Conservation (phyloP, 1,284 basidiomycete species). For the Irpex rosettiformis region DNA sequence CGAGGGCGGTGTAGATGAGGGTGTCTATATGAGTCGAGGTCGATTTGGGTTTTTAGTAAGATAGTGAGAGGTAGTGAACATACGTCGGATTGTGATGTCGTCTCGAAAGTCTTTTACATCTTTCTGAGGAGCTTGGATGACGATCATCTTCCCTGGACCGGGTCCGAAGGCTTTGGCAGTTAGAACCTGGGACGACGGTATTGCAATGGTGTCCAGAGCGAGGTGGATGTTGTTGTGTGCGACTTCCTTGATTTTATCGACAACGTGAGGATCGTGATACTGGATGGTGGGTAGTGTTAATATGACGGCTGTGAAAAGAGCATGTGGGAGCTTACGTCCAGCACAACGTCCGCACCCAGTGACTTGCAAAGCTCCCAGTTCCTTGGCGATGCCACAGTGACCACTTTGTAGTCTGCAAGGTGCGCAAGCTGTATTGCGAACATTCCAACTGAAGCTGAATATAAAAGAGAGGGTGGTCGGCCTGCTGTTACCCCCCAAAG, state of each 20-base stretch:
- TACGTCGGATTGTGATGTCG: slow-evolving; percentile 1
- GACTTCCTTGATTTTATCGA: slow-evolving; percentile 22
- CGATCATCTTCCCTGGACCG: slow-evolving; percentile 17
- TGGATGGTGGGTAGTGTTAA: background rate
- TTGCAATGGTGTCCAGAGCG: slow-evolving; percentile 23
- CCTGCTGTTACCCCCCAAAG: no score
- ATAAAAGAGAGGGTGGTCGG: background rate
- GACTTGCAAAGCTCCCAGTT: slow-evolving; percentile 36
- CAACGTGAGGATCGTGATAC: slow-evolving; percentile 24
- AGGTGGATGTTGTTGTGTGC: slow-evolving; percentile 20
- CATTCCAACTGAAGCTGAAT: slow-evolving; percentile 34
- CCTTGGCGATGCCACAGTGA: slow-evolving; percentile 37
- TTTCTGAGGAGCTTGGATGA: slow-evolving; percentile 7
- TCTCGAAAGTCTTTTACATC: slow-evolving; percentile 12
- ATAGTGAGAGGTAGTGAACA: background rate
- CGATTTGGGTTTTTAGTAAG: background rate
- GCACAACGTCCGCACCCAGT: slow-evolving; percentile 38
- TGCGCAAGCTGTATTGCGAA: slow-evolving; percentile 44
- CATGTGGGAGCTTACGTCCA: slow-evolving; percentile 26
- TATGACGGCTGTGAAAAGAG: background rate
- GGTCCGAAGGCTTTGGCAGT: slow-evolving; percentile 15
- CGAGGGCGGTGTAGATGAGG: slow-evolving; percentile 21
- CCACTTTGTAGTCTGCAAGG: slow-evolving; percentile 37
- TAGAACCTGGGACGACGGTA: slow-evolving; percentile 14
- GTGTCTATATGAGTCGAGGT: slow-evolving; percentile 12